These are phyloP conservation scores for Botrytis pseudocinerea DNA, from an alignment of 2,329 filamentous ascomycete genomes.

Conservation along the genomic window DNA sequence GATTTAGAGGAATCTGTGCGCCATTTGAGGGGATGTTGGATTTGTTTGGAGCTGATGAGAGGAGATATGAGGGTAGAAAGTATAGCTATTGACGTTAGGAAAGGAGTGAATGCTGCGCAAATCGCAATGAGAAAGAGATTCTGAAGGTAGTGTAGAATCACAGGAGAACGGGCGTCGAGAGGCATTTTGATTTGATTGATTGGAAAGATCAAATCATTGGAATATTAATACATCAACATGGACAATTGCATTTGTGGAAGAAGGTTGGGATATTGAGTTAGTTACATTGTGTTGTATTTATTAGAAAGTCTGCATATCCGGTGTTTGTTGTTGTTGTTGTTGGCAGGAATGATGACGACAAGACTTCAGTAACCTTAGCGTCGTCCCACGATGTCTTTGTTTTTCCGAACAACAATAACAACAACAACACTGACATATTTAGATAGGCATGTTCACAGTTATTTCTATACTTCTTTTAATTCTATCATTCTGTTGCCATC, in stretches of 20 bases:
- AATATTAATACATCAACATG: not conserved
- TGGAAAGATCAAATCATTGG: not conserved
- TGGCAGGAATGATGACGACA: conserved; percentile 4
- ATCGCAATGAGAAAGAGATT: conserved; percentile 48
- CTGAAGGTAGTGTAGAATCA: conserved; percentile 46
- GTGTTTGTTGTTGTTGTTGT: not conserved
- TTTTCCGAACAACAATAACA: not conserved
- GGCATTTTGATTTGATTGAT: conserved; percentile 16
- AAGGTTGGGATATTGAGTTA: not conserved
- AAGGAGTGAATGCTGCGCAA: conserved; percentile 29
- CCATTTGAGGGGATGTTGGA: conserved; percentile 30
- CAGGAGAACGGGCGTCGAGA: conserved; percentile 26
- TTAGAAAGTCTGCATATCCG: not conserved
- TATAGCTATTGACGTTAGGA: conserved; percentile 32
- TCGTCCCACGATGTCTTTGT: not conserved
- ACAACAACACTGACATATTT: not conserved
- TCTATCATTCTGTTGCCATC: not conserved
- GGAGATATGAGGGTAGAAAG: conserved; percentile 27
- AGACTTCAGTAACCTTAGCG: not conserved
- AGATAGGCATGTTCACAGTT: not conserved
- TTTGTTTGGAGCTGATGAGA: conserved; percentile 26
- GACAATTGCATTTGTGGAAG: not conserved
- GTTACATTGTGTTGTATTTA: not conserved
- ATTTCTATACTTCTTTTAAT: not conserved
- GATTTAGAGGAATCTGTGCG: conserved; percentile 22